Evolutionary conservation across 2,329 filamentous ascomycete genomes (phyloP), one percentile per base, ranked within the genome.

Genomic region (Monilinia vaccinii-corymbosi): DNA sequence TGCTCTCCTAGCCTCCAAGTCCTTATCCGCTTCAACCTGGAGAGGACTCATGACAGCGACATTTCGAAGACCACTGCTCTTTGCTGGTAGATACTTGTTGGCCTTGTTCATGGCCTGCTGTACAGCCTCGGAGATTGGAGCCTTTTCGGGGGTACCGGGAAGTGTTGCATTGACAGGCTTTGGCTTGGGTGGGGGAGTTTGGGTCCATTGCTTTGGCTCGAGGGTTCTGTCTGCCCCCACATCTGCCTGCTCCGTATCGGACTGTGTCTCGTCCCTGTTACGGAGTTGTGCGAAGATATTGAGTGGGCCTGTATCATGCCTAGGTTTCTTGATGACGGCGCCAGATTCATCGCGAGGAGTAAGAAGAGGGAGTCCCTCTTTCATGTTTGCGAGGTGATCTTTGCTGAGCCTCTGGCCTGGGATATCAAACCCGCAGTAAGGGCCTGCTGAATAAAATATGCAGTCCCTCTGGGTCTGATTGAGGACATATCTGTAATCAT

Each of bases 21-120:
- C n/a, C n/a, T 28, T 49, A 23, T 38, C 44, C 18, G 58, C 32
- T 21, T 64, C 63, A 7, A 21, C 18, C 21, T 60, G 56, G 21
- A 62, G 32, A 25, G 63, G 61, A 13, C 61, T 63, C 59, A 64
- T 57, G 23, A 40, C 51, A 21, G 56, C 55, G 16, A 63, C 53
- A 3, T 63, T 59, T 42, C 63, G 56, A 47, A 64, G 56, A 5
- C 52, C 44, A 52, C 61, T 63, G 21, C 60, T 56, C 36, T 58
- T 53, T 16, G 28, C 31, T 42, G 61, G 61, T 25, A 52, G 38
- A 38, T 55, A 62, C 32, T 62, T 64, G 13, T 63, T 58, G 11
- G 52, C 56, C 14, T 36, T 53, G 4, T 42, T 40, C 36, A 58
- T 63, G 13, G 50, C 59, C 16, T 31, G 48, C 18, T 50, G 38